phyloP scores from a whole-genome alignment of 2,329 filamentous ascomycete genomes.

The Colletotrichum sp. region DNA sequence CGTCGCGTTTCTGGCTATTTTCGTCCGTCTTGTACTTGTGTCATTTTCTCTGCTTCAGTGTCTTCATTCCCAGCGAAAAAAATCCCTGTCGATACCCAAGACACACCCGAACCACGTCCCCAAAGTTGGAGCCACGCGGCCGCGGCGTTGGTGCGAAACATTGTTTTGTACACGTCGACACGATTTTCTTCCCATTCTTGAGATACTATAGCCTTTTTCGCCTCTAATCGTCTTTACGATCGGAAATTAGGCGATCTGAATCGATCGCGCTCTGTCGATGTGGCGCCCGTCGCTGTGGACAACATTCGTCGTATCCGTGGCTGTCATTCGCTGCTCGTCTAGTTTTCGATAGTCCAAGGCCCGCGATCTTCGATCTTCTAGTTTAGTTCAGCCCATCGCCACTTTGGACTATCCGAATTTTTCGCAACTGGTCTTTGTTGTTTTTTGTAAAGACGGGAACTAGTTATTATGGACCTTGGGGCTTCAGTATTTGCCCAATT shows the following conservation, averaged over 20 bases:
- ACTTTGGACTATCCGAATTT: not conserved
- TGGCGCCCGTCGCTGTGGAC: not conserved
- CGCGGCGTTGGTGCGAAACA: not conserved
- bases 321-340: not conserved
- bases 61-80: not conserved
- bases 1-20: not conserved
- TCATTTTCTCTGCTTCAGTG: not conserved
- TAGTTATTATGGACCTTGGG: not conserved
- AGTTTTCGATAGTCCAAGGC: not conserved
- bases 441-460: not conserved
- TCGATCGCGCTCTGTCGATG: not conserved
- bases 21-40: rapidly evolving
- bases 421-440: not conserved
- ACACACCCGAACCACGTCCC: not conserved
- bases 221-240: not conserved
- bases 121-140: not conserved
- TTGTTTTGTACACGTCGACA: not conserved
- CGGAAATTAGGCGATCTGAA: not conserved
- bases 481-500: not conserved
- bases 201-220: not conserved
- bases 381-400: not conserved
- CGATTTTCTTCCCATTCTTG: not conserved
- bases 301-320: not conserved
- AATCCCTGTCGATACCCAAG: not conserved
- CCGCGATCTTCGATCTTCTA: not conserved